Conservation (phyloP, 768 basidiomycete species). For the Phylloporus arenicola region DNA sequence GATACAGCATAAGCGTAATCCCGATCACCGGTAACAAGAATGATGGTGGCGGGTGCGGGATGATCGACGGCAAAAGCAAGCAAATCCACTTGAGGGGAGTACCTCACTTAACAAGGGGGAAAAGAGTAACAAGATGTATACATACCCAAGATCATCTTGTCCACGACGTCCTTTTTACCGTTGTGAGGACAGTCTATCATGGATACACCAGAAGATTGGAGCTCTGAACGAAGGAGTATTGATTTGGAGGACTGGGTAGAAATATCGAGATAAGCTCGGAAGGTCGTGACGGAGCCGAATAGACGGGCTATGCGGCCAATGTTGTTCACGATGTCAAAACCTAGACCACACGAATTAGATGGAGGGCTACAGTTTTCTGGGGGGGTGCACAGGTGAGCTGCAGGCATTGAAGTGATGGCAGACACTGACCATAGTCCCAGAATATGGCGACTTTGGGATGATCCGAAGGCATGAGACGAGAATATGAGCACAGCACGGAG, state of each 20-base stretch:
- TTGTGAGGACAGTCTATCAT: conserved; percentile 34
- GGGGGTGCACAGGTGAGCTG: conserved; percentile 5
- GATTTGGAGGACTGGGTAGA: conserved; percentile 36
- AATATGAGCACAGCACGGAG: conserved; percentile 8
- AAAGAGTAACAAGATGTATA: background rate
- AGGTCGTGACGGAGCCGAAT: conserved; percentile 43
- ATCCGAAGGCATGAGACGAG: conserved; percentile 31
- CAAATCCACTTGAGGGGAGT: conserved; percentile 51
- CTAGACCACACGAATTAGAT: conserved; percentile 30
- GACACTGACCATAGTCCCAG: conserved; percentile 32
- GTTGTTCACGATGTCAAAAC: conserved; percentile 39
- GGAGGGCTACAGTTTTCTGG: conserved; percentile 31
- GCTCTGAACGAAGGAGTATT: conserved; percentile 34
- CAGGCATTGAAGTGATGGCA: background rate
- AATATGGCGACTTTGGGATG: conserved; percentile 39
- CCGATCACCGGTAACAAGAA: conserved; percentile 63
- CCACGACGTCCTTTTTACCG: conserved; percentile 35
- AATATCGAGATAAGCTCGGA: conserved; percentile 51
- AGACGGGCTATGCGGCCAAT: conserved; percentile 41
- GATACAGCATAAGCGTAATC: conserved; percentile 65
- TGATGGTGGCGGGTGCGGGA: conserved; percentile 45
- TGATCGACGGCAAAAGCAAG: conserved; percentile 62
- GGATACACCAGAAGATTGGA: conserved; percentile 42
- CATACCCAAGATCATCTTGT: conserved; percentile 45
- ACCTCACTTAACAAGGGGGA: conserved; percentile 1